Evolutionary conservation across 1,284 basidiomycete species (phyloP), one percentile per base, ranked within the genome.

Genomic region (Cryptococcus sp.): DNA sequence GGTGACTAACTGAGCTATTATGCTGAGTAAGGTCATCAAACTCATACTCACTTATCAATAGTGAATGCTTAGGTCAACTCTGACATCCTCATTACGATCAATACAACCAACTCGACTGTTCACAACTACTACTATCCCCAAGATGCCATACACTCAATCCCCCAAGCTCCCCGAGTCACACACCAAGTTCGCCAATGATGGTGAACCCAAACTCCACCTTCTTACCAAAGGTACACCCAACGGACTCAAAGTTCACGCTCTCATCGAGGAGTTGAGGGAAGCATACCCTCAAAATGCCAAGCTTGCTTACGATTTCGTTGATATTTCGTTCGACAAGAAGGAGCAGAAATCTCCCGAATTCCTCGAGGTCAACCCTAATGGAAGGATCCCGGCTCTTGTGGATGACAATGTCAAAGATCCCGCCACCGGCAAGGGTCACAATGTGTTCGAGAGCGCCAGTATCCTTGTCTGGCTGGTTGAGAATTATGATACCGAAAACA

Each of bases 191-290:
- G 25, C 42, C 31, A 23, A 56, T 9, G 23, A 43, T 19, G 23
- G 41, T 40, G 39, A 54, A 4, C 46, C 70, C 44, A 70, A 71
- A 50, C 76, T 88, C 61, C 57, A 83, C 49, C 77, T 89, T 34
- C 88, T 86, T 75, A 84, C 83, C 7, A 76, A 67, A 2, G 55
- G 70, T 18, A 87, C 86, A 0, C 85, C 87, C 16, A 88, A 72
- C 57, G 72, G 87, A n/a, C 67, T 78, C 66, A 83, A 83, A 64
- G 78, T 67, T n/a, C 79, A 81, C 10, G 76, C 84, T 61, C 71
- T 82, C 42, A 80, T 87, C 39, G 86, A 87, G 64, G 87, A 88
- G 66, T 78, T 88, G 57, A 84, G 82, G 61, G 78, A 77, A 14
- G 74, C 78, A 24, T 84, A 87, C 62, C 74, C 76, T 14, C 57